Base-by-base conservation (phyloP, 2,329 filamentous ascomycete species). In the Paecilomyces sp. region DNA sequence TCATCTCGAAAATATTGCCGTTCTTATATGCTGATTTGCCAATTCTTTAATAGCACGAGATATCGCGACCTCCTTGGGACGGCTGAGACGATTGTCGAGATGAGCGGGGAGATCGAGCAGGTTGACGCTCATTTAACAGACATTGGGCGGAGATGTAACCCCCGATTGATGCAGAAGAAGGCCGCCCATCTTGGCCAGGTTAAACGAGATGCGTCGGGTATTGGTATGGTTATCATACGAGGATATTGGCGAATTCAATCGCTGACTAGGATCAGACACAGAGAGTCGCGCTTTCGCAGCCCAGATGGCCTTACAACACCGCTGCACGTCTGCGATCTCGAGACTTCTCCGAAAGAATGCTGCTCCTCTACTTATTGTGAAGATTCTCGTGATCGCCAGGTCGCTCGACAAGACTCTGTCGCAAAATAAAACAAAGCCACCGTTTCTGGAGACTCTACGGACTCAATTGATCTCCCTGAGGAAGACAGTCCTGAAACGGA, bases 51-150 rank as follows among this genome's bases (percentile, higher is more conserved):
- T 65, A 87, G 84, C 22, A 80, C 83, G 66, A 84, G 85, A 69
- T 97, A 97, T 76, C 89, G 93, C 66, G 91, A 94, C 68, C 85
- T 97, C 8, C 85, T 97, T 28, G 90, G 90, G 57, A 97, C 93
- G 0, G 93, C 93, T 58, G 92, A 97, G 76, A 88, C 88, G n/a
- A 97, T 97, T 65, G 89, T 97, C 58, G 84, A 87, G 62, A 96
- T 97, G 91, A 89, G 91, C 65, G 77, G 76, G 47, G 87, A 93
- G 70, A 93, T 94, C 77, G 84, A 88, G 62, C 78, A 80, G 12
- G 88, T 91, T 15, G 91, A 96, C 74, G 78, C 81, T 4, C 84
- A 87, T 41, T 81, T 97, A 57, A 83, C 83, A 15, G 81, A 82
- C 61, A 88, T 96, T 77, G 90, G 91, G 54, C 84, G 84, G 51